Evolutionary conservation across 768 basidiomycete species (phyloP), one percentile per base, ranked within the genome.

Genomic region (Amanita muscaria): DNA sequence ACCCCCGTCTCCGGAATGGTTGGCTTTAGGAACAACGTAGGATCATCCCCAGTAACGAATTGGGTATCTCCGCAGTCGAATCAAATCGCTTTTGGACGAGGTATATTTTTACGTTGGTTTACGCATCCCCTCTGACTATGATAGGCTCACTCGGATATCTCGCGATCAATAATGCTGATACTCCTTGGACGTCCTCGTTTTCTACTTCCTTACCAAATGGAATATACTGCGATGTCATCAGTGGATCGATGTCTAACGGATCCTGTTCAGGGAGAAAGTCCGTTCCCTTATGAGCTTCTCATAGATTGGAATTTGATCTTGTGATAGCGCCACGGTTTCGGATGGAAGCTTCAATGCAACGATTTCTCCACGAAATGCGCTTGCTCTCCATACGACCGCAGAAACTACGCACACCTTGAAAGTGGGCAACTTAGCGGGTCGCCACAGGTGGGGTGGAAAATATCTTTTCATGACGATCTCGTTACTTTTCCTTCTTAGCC

Each of bases 71-170:
- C 78, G 0, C 67, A 68, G 37, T 62, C 70, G 3, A 64, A 78
- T 47, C 81, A 72, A 54, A 79, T 84, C 46, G 82, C 81, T 0
- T 86, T 83, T 51, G 76, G 77, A 4, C 61, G 82, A 51, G 81
- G 82, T 72, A 45, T 7, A 64, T 54, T 11, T 15, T 18, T 38
- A 44, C 45, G 32, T 37, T 22, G 12, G 7, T 11, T 16, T 6
- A 16, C 18, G 15, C 4, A 24, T 10, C 9, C 40, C 2, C 37
- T 22, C 9, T 35, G 14, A 9, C 32, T 8, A 25, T 37, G 19
- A 43, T 10, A 80, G 77, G 76, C 22, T 58, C 74, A 1, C 56
- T 61, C 33, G 80, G 81, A 2, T 81, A 77, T 47, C 74, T 82
- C 2, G 80, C 72, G 0, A 83, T 84, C 52, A 84, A 84, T 56